Percentiles rank a stretch among this genome's conserved stretches.
Conservation (phyloP, 1,139 yeast species). For the Geotrichum fermentans region DNA sequence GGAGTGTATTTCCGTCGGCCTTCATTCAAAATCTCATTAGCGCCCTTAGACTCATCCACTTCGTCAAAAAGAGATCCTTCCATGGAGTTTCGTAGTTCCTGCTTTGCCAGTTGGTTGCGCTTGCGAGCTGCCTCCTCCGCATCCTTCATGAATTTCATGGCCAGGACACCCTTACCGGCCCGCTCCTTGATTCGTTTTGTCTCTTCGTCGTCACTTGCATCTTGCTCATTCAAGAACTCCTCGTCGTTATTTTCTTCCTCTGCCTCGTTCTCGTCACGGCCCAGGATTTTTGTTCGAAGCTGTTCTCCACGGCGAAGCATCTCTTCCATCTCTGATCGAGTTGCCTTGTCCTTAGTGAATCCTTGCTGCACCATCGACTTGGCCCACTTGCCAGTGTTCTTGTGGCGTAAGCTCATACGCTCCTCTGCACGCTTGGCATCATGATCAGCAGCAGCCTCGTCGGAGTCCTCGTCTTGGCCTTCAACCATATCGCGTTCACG, state of each 20-base stretch:
- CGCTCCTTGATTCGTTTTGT: conserved; percentile 36
- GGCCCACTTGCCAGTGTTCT: conserved; percentile 82
- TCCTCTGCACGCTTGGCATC: conserved; percentile 84
- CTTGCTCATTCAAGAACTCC: conserved; percentile 19
- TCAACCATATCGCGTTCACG: conserved; percentile 61
- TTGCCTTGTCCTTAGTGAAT: conserved; percentile 75
- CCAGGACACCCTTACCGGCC: conserved; percentile 80
- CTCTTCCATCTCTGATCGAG: conserved; percentile 86
- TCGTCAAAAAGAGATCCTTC: conserved; percentile 37
- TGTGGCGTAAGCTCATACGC: conserved; percentile 87
- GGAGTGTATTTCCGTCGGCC: conserved; percentile 88
- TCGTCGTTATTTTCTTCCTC: conserved; percentile 28
- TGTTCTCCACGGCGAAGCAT: conserved; percentile 86
- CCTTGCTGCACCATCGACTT: conserved; percentile 86
- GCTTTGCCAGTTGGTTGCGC: conserved; percentile 22
- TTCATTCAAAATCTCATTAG: conserved; percentile 45
- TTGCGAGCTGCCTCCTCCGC: conserved; percentile 26
- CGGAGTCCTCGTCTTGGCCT: conserved; percentile 43
- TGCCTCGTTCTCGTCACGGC: conserved; percentile 49
- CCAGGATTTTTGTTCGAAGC: conserved; percentile 68
- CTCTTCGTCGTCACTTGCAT: conserved; percentile 37
- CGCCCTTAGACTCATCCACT: conserved; percentile 43
- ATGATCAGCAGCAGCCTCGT: conserved; percentile 49
- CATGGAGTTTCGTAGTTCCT: conserved; percentile 29
- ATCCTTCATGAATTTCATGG: conserved; percentile 66